Conservation (phyloP, 2,329 filamentous ascomycete genomes). For the Chlorencoelia australis region DNA sequence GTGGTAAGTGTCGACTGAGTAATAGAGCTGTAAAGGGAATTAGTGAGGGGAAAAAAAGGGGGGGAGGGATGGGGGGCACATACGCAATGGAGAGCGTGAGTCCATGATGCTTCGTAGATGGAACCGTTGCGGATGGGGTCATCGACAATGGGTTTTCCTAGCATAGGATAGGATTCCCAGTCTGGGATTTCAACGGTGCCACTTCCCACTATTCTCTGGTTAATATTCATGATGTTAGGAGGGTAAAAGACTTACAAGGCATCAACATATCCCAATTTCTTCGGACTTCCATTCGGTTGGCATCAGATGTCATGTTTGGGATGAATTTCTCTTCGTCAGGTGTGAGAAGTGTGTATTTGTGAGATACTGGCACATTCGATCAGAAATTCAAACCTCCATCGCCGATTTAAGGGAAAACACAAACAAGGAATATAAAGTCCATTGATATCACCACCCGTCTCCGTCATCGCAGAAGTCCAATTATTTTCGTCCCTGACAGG, state of each 20-base stretch:
- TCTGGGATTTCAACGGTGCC: constrained; percentile 26
- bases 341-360: constrained; percentile 23
- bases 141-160: constrained; percentile 25
- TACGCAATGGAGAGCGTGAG: constrained; percentile 27
- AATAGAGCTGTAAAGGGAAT: constrained; percentile 18
- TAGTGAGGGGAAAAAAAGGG: not conserved
- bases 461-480: constrained; percentile 15
- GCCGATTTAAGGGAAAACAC: constrained; percentile 3
- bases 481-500: not conserved
- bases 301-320: constrained; percentile 26
- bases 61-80: not conserved
- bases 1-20: constrained; percentile 27
- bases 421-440: constrained; percentile 26
- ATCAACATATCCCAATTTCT: constrained; percentile 27
- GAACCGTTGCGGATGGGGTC: constrained; percentile 25
- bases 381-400: not conserved
- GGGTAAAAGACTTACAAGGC: constrained; percentile 18
- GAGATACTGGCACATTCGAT: constrained; percentile 13
- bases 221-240: not conserved
- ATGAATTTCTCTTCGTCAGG: constrained; percentile 24
- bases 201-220: constrained; percentile 20
- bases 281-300: constrained; percentile 23
- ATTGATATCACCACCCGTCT: constrained; percentile 28
- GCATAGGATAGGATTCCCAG: constrained; percentile 23
- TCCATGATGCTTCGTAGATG: constrained; percentile 28